Evolutionary conservation across 768 basidiomycete species (phyloP), one percentile per base, ranked within the genome.

Genomic region (Myochromella boudieri): DNA sequence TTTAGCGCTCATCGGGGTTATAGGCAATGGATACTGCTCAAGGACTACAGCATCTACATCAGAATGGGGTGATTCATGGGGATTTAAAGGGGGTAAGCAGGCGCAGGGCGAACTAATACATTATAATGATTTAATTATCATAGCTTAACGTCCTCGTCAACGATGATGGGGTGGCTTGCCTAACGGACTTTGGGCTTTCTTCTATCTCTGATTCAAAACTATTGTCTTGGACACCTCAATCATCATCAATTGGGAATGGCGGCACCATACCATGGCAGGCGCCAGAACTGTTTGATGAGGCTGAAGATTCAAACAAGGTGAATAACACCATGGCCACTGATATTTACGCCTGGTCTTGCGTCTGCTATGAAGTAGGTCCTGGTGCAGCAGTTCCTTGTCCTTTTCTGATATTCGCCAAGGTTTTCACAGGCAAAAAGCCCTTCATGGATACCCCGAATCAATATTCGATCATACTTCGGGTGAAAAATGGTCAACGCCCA

Each of bases 71-170:
- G 24, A 25, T 41, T 26, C 39, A 41, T 41, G 39, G 39, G 14
- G 39, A 41, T 26, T 17, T 41, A 14, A 41, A 41, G 18, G 25
- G 21, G 24, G 39, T 42, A 20, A 42, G 22, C 5, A 11, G 15
- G 14, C 15, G 6, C n/a, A 14, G 18, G 5, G 14, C n/a, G 14
- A 6, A 12, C 20, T 18, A 28, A n/a, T 17, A 8, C 10, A 14
- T 18, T 25, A 4, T 6, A 29, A 14, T 28, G 47, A 5, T 27
- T 15, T 11, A 15, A 17, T 17, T n/a, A 25, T 24, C 14, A n/a
- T 28, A 42, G 41, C 27, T 28, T 29, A 42, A 42, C 17, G 31
- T 42, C n/a, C 41, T 42, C 4, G 41, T 42, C 3, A 20, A 42
- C 31, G 7, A 28, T n/a, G 28, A 4, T 17, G 26, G 41, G n/a